A percentile compares a stretch with the other conserved stretches of the same genome.
These are phyloP conservation scores for Trichodelitschia bisporula DNA, from an alignment of 495 filamentous ascomycete genomes.

Conservation along the genomic window DNA sequence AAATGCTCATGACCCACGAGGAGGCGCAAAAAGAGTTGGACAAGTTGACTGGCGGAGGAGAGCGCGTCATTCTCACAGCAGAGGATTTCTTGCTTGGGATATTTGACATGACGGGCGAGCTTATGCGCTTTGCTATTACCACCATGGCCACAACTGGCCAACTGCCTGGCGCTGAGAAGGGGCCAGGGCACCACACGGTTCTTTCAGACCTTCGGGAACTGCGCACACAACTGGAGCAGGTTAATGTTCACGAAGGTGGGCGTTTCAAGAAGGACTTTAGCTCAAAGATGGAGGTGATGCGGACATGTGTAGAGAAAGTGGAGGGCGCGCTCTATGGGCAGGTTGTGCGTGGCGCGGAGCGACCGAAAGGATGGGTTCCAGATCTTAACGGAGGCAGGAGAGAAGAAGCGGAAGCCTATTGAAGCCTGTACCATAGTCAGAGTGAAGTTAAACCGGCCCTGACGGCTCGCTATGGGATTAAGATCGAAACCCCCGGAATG, in stretches of 20 bases:
- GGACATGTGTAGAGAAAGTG: constrained; percentile 74
- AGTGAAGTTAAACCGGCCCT: no score
- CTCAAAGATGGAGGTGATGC: constrained; percentile 76
- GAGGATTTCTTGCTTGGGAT: constrained; percentile 81
- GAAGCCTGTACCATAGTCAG: constrained; percentile 3
- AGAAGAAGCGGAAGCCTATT: constrained; percentile 21
- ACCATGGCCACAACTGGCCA: no score
- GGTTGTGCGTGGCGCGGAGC: constrained; percentile 60
- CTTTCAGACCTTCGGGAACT: constrained; percentile 53
- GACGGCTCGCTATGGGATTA: no score
- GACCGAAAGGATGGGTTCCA: constrained; percentile 81
- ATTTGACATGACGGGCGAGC: constrained; percentile 78
- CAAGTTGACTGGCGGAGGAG: constrained; percentile 6
- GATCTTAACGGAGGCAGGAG: constrained; percentile 30
- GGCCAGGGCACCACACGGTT: constrained; percentile 23
- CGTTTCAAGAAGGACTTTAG: constrained; percentile 34
- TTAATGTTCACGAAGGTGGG: constrained; percentile 23
- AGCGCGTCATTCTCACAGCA: constrained; percentile 31
- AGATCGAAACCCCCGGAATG: no score
- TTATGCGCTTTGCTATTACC: constrained; percentile 89
- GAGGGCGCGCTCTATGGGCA: constrained; percentile 74
- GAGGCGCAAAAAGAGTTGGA: constrained; percentile 27
- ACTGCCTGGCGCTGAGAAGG: no score
- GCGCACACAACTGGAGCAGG: constrained; percentile 43
- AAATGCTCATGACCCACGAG: constrained; percentile 40